Conservation (phyloP, 306 rosid species). For the Argentina anserina region DNA sequence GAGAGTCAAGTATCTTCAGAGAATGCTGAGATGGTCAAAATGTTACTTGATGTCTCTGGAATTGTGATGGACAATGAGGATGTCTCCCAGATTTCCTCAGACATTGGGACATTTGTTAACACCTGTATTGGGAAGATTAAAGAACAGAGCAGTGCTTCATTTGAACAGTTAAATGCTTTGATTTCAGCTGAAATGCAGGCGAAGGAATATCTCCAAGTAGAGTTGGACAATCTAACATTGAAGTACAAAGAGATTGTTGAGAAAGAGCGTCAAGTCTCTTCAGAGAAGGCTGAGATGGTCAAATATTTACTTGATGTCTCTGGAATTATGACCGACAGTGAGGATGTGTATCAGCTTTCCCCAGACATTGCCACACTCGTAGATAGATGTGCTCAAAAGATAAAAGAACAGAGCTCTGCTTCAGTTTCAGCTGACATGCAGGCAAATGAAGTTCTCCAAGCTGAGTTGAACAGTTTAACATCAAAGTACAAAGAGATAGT, state of each 20-base stretch:
- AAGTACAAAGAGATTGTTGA: conserved; percentile 42
- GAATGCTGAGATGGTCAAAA: conserved; percentile 57
- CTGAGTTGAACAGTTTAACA: conserved; percentile 57
- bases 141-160: conserved; percentile 39
- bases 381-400: conserved; percentile 44
- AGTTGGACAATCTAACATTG: conserved; percentile 52
- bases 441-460: conserved; percentile 66
- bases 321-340: conserved; percentile 49
- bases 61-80: conserved; percentile 45
- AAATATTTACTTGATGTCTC: conserved; percentile 57
- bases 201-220: conserved; percentile 60
- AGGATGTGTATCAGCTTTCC: conserved; percentile 39
- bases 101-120: conserved; percentile 31
- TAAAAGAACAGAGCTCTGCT: conserved; percentile 49
- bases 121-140: conserved; percentile 54
- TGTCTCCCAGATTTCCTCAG: conserved; percentile 36
- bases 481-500: conserved; percentile 42
- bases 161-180: conserved; percentile 25
- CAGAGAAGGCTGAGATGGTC: conserved; percentile 62
- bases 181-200: conserved; percentile 60
- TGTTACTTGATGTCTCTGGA: conserved; percentile 61
- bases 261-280: conserved; percentile 45
- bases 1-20: conserved; percentile 48
- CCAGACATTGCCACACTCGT: conserved; percentile 34
- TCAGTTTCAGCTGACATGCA: conserved; percentile 50